phyloP scores from a whole-genome alignment of 202 grass and related monocot species.

The Carex sylvatica region DNA sequence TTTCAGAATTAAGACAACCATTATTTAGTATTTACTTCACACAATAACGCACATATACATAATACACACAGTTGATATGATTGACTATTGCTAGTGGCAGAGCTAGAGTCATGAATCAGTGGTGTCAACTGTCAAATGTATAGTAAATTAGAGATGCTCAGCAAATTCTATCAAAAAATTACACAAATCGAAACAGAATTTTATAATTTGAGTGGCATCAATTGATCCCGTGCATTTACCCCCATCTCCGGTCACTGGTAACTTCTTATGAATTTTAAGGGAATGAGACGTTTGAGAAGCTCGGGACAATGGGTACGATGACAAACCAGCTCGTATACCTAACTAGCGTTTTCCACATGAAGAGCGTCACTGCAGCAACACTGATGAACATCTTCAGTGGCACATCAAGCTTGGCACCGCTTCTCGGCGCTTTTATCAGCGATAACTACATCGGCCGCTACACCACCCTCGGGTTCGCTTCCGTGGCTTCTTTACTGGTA shows the following conservation, averaged over 20 bases:
- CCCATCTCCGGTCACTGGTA: no score
- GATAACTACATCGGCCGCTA: constrained; percentile 79
- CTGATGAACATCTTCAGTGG: constrained; percentile 49
- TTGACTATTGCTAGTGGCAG: neutral
- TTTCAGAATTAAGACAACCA: neutral
- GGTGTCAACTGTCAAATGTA: no score
- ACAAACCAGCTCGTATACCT: constrained; percentile 80
- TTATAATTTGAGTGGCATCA: no score
- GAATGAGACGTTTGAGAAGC: constrained; percentile 84
- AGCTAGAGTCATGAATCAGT: no score
- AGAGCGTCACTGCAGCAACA: constrained; percentile 38
- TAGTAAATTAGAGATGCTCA: no score
- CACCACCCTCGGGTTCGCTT: constrained; percentile 44
- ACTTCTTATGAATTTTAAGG: constrained; percentile 22
- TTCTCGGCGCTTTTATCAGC: constrained; percentile 65
- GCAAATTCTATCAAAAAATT: no score
- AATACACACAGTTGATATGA: neutral
- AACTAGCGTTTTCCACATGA: constrained; percentile 62
- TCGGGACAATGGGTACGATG: constrained; percentile 58
- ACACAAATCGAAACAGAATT: no score
- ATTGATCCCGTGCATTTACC: no score
- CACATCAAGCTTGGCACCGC: constrained; percentile 46
- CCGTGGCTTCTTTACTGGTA: constrained; percentile 47
- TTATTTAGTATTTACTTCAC: neutral
- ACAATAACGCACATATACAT: neutral